These are phyloP conservation scores for Kluyveromyces nonfermentans DNA, from an alignment of 805 yeast genomes.

Conservation along the genomic window DNA sequence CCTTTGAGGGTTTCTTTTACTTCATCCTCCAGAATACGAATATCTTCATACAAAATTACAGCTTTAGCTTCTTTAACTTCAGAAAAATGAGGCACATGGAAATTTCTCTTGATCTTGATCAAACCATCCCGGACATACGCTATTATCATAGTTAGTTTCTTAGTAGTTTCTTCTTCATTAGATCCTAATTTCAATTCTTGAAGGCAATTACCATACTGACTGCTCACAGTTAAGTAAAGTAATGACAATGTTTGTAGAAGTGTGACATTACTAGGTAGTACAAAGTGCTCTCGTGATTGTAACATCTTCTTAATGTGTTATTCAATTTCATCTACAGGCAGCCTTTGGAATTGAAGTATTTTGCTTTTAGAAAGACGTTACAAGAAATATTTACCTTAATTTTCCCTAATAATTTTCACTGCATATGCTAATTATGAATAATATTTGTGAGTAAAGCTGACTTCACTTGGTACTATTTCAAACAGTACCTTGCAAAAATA, in stretches of 20 bases:
- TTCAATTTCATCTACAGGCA: too few species aligned
- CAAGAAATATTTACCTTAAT: background rate
- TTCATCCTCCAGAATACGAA: conserved; percentile 24
- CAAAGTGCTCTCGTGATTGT: conserved; percentile 21
- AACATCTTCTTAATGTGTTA: background rate
- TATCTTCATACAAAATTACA: conserved; percentile 14
- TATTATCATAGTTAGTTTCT: conserved; percentile 12
- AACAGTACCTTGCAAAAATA: too few species aligned
- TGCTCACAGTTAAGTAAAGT: conserved; percentile 20
- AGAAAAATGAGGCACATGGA: conserved; percentile 2
- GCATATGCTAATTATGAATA: background rate
- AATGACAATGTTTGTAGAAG: conserved; percentile 23
- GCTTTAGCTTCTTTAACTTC: conserved; percentile 9
- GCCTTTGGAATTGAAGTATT: too few species aligned
- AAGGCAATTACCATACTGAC: conserved; percentile 10
- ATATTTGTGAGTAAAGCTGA: too few species aligned
- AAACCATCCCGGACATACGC: conserved; percentile 22
- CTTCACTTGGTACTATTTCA: too few species aligned
- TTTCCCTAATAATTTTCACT: background rate
- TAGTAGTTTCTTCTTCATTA: conserved; percentile 8
- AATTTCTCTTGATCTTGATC: conserved; percentile 10
- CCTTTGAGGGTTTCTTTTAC: conserved; percentile 14
- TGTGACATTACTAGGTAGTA: conserved; percentile 23
- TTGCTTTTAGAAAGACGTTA: too few species aligned
- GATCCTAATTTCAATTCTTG: conserved; percentile 5